Evolutionary conservation across 2,329 filamentous ascomycete species (phyloP).

Genomic region (Fusarium marasasianum): DNA sequence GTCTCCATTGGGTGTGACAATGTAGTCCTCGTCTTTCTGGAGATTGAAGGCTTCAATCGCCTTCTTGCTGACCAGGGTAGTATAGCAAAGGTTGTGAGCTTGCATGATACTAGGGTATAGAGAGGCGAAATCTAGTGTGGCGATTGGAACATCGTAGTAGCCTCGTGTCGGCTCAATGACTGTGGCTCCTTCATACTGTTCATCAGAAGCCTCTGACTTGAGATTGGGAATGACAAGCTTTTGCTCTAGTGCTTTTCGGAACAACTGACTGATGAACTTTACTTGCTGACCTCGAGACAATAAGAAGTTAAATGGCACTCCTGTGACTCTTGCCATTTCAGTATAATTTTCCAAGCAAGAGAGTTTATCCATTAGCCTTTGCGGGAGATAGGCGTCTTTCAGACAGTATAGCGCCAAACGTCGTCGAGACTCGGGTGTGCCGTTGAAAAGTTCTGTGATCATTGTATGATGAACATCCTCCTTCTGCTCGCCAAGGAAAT

Average conservation of each 20-base stretch:
- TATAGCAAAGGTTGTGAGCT: constrained; percentile 98
- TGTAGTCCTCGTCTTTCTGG: constrained; percentile 93
- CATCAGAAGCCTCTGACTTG: constrained; percentile 74
- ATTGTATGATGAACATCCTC: constrained; percentile 99
- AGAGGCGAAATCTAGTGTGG: constrained; percentile 97
- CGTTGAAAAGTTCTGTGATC: constrained; percentile 98
- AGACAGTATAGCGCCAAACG: constrained; percentile 94
- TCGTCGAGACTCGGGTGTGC: constrained; percentile 89
- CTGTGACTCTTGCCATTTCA: constrained; percentile 99
- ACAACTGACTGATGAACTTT: constrained; percentile 97
- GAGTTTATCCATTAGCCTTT: constrained; percentile 94
- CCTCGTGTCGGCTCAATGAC: constrained; percentile 95
- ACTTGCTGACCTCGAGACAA: constrained; percentile 94
- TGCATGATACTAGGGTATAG: constrained; percentile 99
- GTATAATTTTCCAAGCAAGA: constrained; percentile 99
- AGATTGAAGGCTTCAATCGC: constrained; percentile 79
- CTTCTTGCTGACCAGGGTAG: constrained; percentile 79
- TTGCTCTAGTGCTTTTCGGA: constrained; percentile 92
- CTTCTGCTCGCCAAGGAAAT: constrained; percentile 97
- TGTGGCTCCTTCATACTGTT: constrained; percentile 97
- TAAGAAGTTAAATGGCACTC: constrained; percentile 95
- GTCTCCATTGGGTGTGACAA: constrained; percentile 93
- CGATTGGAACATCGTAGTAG: constrained; percentile 94
- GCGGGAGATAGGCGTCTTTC: constrained; percentile 96
- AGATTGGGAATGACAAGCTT: constrained; percentile 94